Evolutionary conservation across 192 early-diverging fungal species (phyloP), one percentile per base, ranked within the genome.

Genomic region (Gigaspora rosea): DNA sequence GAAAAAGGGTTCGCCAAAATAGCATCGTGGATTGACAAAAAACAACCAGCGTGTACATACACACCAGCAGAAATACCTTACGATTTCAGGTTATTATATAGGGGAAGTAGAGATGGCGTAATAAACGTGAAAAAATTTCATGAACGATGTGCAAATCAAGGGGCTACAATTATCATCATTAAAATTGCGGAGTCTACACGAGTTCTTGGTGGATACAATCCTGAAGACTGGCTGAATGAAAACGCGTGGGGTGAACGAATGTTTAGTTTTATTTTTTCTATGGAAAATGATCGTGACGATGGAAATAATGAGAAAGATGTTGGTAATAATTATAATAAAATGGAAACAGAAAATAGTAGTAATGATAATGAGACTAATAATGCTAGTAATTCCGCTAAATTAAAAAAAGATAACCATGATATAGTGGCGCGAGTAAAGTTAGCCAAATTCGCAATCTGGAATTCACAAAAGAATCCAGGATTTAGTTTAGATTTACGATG

Each of bases 141-240:
- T 27, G 18, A 59, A 13, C 35, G n/a, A 41, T 73, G 71, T 58
- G 56, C 46, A 41, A 12, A n/a, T 48, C 36, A 59, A n/a, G 71
- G 52, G 46, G 54, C 54, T 6, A 59, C 71, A 18, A 12, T 73
- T 58, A 56, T 73, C 36, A 59, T 73, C 22, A 16, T 73, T 6
- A 36, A 59, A 56, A 57, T 58, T 41, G 27, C 35, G 0, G 33
- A 46, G 15, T 4, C 15, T 48, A 48, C n/a, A 47, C 8, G 46
- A 41, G 22, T 73, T 11, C n/a, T 73, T 59, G 71, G 71, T 58
- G 71, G 71, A 41, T 73, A 73, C 46, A 73, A 73, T 73, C 22
- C 52, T 59, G 10, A 49, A 16, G 15, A 58, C 22, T 73, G 71
- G 71, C 11, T 50, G 4, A 59, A 22, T 36, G 32, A 22, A n/a